Percentiles rank a stretch among this genome's conserved stretches.
These are phyloP conservation scores for Platismatia glauca DNA, from an alignment of 495 filamentous ascomycete genomes.

Conservation along the genomic window DNA sequence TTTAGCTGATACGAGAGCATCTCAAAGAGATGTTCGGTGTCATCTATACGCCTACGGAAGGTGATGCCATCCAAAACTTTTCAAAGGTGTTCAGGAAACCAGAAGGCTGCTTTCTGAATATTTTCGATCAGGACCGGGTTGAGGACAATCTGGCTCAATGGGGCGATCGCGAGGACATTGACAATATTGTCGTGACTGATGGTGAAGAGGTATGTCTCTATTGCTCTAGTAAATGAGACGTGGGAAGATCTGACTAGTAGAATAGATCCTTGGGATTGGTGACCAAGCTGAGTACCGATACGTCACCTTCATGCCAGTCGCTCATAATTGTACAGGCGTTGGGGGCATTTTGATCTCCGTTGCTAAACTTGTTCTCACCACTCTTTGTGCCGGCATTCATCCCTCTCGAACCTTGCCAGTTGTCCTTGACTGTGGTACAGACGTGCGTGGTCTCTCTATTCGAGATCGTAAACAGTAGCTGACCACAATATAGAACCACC, in stretches of 20 bases:
- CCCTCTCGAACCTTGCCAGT: constrained; percentile 72
- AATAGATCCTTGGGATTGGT: constrained; percentile 78
- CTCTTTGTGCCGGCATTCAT: constrained; percentile 77
- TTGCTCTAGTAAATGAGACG: background rate
- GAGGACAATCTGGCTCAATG: constrained; percentile 57
- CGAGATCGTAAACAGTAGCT: background rate
- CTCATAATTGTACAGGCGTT: constrained; percentile 43
- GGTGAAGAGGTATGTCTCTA: constrained; percentile 41
- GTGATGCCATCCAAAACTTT: constrained; percentile 82
- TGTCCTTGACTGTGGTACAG: constrained; percentile 79
- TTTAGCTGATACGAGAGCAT: constrained; percentile 52
- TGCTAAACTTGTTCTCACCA: constrained; percentile 75
- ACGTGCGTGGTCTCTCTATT: constrained; percentile 27
- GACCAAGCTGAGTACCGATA: constrained; percentile 45
- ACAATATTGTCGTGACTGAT: constrained; percentile 85
- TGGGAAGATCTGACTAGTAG: constrained; percentile 36
- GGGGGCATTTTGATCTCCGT: constrained; percentile 79
- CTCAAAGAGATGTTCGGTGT: constrained; percentile 80
- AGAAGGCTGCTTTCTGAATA: constrained; percentile 58
- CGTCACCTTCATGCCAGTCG: background rate
- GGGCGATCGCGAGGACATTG: constrained; percentile 62
- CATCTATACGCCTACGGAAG: constrained; percentile 87
- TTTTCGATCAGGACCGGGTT: constrained; percentile 44
- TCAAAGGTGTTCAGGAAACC: constrained; percentile 69
- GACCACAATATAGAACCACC: constrained; percentile 44